Percentiles rank a stretch among this genome's conserved stretches.
These are phyloP conservation scores for Fusarium odoratissimum DNA, from an alignment of 2,329 filamentous ascomycete species.

Conservation along the genomic window DNA sequence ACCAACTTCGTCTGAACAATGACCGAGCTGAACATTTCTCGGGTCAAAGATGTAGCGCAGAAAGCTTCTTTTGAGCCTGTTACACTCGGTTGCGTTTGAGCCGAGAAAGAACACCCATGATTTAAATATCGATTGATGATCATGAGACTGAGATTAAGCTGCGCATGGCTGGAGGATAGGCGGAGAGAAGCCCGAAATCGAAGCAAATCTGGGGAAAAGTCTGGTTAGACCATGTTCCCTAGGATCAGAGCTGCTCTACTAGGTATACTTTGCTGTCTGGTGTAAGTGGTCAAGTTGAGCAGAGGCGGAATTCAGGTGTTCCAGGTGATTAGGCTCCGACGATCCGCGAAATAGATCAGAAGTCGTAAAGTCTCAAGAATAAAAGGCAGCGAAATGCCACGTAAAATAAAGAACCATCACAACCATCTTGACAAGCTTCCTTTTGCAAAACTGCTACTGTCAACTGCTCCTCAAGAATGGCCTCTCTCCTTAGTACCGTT, in stretches of 20 bases:
- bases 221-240: background rate
- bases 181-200: background rate
- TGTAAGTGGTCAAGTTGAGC: background rate
- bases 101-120: fast-evolving
- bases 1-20: background rate
- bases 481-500: background rate
- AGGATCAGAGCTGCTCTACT: background rate
- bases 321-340: no score
- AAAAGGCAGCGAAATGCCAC: background rate
- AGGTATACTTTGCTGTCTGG: background rate
- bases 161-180: fast-evolving
- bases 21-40: background rate
- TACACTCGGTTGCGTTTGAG: background rate
- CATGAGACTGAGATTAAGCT: background rate
- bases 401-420: background rate
- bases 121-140: background rate
- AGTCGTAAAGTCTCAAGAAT: background rate
- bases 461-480: background rate
- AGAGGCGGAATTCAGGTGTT: background rate
- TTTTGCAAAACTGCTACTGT: background rate
- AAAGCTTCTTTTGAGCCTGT: background rate
- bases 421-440: background rate
- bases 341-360: background rate
- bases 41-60: background rate
- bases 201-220: background rate